Evolutionary conservation across 2,329 filamentous ascomycete genomes (phyloP), one percentile per base, ranked within the genome.

Genomic region (Gnomoniopsis sp.): DNA sequence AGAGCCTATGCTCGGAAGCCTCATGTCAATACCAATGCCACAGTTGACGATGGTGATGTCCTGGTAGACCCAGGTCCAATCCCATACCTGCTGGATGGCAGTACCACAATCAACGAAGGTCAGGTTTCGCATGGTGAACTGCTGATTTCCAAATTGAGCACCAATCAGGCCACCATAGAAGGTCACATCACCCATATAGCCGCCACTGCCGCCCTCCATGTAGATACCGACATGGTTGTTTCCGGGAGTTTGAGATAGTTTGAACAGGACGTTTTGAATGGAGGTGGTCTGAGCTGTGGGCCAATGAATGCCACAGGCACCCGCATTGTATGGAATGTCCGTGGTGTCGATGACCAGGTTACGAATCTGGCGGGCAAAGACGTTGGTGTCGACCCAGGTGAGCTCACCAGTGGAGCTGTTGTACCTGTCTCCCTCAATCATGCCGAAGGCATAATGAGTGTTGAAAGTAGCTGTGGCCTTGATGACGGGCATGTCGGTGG

Each of bases 21-120:
- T 81, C 81, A 90, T 87, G 67, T 89, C 85, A 60, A 91, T 77
- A 21, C 87, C 88, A 36, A 88, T 77, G 6, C 75, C 75, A 66
- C 85, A 88, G 65, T 86, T 79, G 66, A 83, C 79, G 69, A 90
- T 82, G 15, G 72, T 76, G 15, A 89, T 67, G 19, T 81, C 84
- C 72, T 89, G 89, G 76, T 89, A 88, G 6, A 84, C 86, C 85
- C 87, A 91, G 2, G 84, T 82, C 88, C 88, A 91, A 69, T 89
- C 84, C 88, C 88, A 91, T 61, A 88, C 82, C 76, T 89, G 86
- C 69, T 79, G 83, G 55, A 90, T 84, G 36, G 85, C 88, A 12
- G 86, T 88, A 63, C 85, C 77, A 62, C 84, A 83, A 60, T 80
- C 76, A 63, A 82, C 82, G 72, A 90, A 89, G 30, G 80, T 85